Evolutionary conservation across 192 early-diverging fungal genomes (phyloP).

Genomic region (Podila clonocystis): DNA sequence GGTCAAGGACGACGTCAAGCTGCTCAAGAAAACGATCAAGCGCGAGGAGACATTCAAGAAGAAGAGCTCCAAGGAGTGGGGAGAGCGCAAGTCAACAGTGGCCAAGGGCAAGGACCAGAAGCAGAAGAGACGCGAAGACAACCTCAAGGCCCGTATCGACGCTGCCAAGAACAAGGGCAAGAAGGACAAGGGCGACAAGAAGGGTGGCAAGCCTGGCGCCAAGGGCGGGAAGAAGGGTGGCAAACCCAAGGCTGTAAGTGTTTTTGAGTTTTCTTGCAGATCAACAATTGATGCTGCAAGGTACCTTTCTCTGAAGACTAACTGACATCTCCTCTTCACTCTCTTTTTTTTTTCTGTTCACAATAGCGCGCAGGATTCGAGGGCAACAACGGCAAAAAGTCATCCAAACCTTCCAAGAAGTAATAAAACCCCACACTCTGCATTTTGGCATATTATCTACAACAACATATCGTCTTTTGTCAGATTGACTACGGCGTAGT

Average conservation of each 20-base stretch:
- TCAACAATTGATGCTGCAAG: no score
- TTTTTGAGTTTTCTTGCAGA: no score
- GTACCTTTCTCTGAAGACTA: no score
- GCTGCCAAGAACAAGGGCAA: slow-evolving; percentile 81
- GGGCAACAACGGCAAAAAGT: slow-evolving; percentile 48
- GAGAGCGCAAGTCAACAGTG: slow-evolving; percentile 75
- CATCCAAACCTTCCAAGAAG: slow-evolving; percentile 49
- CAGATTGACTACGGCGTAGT: no score
- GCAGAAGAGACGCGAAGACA: slow-evolving; percentile 84
- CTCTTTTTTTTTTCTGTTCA: background rate
- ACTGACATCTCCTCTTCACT: background rate
- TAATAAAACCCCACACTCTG: slow-evolving; percentile 25
- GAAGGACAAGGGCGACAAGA: slow-evolving; percentile 27
- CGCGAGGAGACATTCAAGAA: slow-evolving; percentile 83
- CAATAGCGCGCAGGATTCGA: slow-evolving; percentile 47
- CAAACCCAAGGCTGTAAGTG: slow-evolving; percentile 54
- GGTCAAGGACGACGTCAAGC: slow-evolving; percentile 89
- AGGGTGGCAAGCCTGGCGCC: slow-evolving; percentile 3
- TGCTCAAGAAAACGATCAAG: slow-evolving; percentile 93
- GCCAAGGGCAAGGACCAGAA: slow-evolving; percentile 70
- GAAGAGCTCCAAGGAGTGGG: slow-evolving; percentile 89
- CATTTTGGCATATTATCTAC: slow-evolving; percentile 8
- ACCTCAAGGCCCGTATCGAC: slow-evolving; percentile 86
- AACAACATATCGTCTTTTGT: no score
- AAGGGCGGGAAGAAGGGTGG: slow-evolving; percentile 33